These are phyloP conservation scores for Alternaria longipes DNA, from an alignment of 2,329 filamentous ascomycete species.

Conservation along the genomic window DNA sequence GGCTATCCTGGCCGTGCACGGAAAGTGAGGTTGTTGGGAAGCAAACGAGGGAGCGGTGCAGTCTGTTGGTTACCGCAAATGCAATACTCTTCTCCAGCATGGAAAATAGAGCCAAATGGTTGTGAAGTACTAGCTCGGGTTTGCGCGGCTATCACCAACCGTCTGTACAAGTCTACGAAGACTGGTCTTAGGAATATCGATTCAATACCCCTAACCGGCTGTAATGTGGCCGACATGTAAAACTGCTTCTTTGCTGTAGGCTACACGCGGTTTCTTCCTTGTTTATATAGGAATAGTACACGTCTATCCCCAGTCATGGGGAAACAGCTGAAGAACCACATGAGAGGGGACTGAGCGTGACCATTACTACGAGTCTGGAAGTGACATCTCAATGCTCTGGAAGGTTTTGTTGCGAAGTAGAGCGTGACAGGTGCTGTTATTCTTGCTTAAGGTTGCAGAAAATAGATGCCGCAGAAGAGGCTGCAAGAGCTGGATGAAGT, in stretches of 20 bases:
- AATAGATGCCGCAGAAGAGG: background rate
- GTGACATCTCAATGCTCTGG: background rate
- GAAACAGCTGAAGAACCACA: background rate
- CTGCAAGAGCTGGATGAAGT: background rate
- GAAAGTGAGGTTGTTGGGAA: background rate
- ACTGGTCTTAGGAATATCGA: background rate
- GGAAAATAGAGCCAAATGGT: background rate
- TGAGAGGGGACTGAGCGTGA: background rate
- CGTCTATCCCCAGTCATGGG: background rate
- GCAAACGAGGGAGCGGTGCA: background rate
- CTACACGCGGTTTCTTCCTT: background rate
- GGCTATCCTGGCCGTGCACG: background rate
- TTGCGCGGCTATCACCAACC: background rate
- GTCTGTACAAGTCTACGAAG: background rate
- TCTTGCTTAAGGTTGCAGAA: background rate
- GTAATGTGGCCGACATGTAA: background rate
- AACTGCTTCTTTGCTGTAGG: background rate
- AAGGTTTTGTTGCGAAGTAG: background rate
- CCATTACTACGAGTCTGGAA: background rate
- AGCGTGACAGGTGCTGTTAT: background rate
- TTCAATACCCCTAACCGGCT: background rate
- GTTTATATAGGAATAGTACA: background rate
- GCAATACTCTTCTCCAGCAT: background rate
- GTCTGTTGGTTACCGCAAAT: background rate
- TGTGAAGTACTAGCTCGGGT: background rate